A percentile compares a stretch with the other conserved stretches of the same genome.
Conservation (phyloP, 345 rosid genomes). For the Eucalyptus tenuipes region DNA sequence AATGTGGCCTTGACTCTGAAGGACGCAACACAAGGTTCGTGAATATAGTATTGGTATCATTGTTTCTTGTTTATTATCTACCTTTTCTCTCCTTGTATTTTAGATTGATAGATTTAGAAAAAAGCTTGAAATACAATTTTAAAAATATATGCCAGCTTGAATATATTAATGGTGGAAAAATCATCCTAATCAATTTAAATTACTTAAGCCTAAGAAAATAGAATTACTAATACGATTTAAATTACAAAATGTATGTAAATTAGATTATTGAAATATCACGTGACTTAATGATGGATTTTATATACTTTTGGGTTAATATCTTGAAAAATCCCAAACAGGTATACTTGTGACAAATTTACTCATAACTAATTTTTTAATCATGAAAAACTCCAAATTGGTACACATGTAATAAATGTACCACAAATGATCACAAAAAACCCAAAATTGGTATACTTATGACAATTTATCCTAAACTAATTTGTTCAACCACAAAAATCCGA, state of each 20-base stretch:
- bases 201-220: background rate
- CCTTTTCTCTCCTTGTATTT: background rate
- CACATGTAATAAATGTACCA: accelerated
- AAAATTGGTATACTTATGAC: accelerated
- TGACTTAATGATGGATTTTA: background rate
- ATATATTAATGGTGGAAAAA: background rate
- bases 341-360: too few species aligned
- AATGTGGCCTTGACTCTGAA: background rate
- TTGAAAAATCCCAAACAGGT: accelerated
- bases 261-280: background rate
- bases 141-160: background rate
- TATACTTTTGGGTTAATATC: accelerated
- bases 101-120: background rate
- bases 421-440: too few species aligned
- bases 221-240: background rate
- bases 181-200: background rate
- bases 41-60: background rate
- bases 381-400: accelerated
- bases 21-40: too few species aligned
- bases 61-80: background rate
- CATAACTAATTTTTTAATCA: accelerated
- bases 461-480: accelerated
- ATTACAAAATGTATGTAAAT: background rate
- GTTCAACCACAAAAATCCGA: too few species aligned
- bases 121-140: background rate